Conservation (phyloP, 192 early-diverging fungal species). For the Coemansia sp. region DNA sequence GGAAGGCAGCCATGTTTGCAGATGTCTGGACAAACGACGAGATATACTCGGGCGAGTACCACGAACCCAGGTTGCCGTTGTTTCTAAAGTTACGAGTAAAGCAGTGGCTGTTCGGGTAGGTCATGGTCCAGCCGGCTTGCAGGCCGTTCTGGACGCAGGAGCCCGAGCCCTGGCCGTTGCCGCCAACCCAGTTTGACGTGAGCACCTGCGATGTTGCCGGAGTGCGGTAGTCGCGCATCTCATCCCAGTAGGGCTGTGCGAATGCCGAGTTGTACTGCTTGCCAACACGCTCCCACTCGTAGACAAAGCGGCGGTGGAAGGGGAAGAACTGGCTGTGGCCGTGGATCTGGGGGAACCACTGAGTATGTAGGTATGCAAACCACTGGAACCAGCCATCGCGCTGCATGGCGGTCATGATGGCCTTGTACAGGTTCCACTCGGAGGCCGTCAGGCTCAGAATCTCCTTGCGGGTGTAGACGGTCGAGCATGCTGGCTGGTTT, state of each 20-base stretch:
- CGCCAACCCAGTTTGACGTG: conserved; percentile 48
- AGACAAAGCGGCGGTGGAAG: conserved; percentile 54
- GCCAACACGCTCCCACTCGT: conserved; percentile 52
- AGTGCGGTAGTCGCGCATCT: conserved; percentile 48
- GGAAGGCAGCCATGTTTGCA: conserved; percentile 39
- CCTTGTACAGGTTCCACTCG: conserved; percentile 26
- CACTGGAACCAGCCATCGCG: conserved; percentile 48
- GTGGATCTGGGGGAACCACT: conserved; percentile 47
- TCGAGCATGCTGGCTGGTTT: conserved; percentile 41
- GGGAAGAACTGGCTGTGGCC: conserved; percentile 54
- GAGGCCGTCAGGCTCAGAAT: conserved; percentile 35
- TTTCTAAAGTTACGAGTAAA: conserved; percentile 49
- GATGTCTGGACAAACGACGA: conserved; percentile 36
- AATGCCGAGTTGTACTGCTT: conserved; percentile 32
- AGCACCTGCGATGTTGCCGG: conserved; percentile 36
- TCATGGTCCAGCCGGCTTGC: conserved; percentile 42
- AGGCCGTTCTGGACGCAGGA: conserved; percentile 40
- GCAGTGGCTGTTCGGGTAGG: conserved; percentile 47
- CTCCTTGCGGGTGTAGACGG: conserved; percentile 48
- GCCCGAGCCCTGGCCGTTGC: conserved; percentile 44
- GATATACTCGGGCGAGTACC: conserved; percentile 53
- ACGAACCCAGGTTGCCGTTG: conserved; percentile 34
- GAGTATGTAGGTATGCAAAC: conserved; percentile 45
- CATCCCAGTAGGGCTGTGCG: conserved; percentile 56
- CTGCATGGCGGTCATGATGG: conserved; percentile 40